Evolutionary conservation across 2,329 filamentous ascomycete genomes (phyloP), one percentile per base, ranked within the genome.

Genomic region (Microdochium nivale): DNA sequence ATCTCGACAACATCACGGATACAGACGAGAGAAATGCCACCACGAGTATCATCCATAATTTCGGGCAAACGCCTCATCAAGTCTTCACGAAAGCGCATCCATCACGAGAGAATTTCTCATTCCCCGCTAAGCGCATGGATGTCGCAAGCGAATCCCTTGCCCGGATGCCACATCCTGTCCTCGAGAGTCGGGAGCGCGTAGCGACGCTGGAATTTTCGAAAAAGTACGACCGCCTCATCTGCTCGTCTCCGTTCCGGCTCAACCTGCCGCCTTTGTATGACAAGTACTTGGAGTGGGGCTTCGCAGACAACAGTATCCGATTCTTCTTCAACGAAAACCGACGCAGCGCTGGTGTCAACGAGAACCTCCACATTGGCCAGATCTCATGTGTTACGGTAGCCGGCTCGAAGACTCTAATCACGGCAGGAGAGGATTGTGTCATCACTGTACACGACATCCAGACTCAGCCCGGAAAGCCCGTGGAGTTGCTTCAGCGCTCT

Each of bases 41-140:
- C 0, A 96, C 96, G 51, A 90, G 90, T 32, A 95, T 96, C 59
- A 97, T 99, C 60, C 92, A 99, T 69, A 97, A 97, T 60, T 99
- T 99, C 67, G 94, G 94, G 0, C 94, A 99, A 67, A 99, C 95
- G 1, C 94, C 95, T 1, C 88, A 95, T 60, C 95, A 99, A 66
- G 87, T 97, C 16, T 99, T 97, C 66, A 80, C 83, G 46, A 86
- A 86, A 53, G 77, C 87, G 13, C 94, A 99, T 67, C 84, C 87
- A 3, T 71, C 80, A n/a, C 81, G 86, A 14, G 90, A 95, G 57
- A 79, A 87, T 52, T 70, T 78, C 3, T 74, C 80, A 23, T 80
- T 83, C 51, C 83, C 82, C 4, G 73, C 79, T 2, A 82, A 81
- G 52, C 80, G 89, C 52, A 74, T 99, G 0, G 92, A 99, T 65